phyloP scores from a whole-genome alignment of 179 eudicot species.

The Carnegiea gigantea region DNA sequence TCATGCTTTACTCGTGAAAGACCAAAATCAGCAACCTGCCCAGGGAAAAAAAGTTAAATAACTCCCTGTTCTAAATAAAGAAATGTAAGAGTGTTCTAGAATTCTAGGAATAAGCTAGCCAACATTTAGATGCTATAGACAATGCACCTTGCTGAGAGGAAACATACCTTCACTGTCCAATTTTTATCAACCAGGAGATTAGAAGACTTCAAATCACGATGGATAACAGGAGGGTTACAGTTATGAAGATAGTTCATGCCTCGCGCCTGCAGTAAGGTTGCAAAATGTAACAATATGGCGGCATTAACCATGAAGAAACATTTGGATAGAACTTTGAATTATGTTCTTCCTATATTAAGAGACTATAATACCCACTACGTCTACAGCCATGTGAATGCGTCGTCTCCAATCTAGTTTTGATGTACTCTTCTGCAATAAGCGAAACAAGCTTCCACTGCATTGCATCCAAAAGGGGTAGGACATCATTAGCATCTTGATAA shows the following conservation, averaged over 20 bases:
- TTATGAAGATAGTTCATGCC: conserved; percentile 97
- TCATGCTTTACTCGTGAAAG: conserved; percentile 94
- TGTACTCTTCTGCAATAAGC: conserved; percentile 63
- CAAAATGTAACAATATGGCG: conserved; percentile 15
- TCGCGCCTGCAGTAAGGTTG: conserved; percentile 57
- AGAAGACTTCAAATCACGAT: conserved; percentile 94
- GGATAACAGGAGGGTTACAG: conserved; percentile 81
- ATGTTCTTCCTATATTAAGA: background rate
- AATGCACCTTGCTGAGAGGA: conserved; percentile 1
- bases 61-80: conserved; percentile 1
- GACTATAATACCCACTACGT: conserved; percentile 60
- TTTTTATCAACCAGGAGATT: conserved; percentile 92
- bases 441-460: conserved; percentile 90
- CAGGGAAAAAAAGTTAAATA: background rate
- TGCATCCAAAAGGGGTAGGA: conserved; percentile 11
- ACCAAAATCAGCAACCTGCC: conserved; percentile 97
- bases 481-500: background rate
- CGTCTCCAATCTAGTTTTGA: conserved; percentile 89
- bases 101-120: background rate
- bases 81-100: background rate
- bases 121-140: background rate
- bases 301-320: background rate
- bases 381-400: conserved; percentile 86
- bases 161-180: conserved; percentile 90
- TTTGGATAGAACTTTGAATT: background rate